A percentile compares a stretch with the other conserved stretches of the same genome.
Conservation (phyloP, 2,329 filamentous ascomycete species). For the Xylaria sp. region DNA sequence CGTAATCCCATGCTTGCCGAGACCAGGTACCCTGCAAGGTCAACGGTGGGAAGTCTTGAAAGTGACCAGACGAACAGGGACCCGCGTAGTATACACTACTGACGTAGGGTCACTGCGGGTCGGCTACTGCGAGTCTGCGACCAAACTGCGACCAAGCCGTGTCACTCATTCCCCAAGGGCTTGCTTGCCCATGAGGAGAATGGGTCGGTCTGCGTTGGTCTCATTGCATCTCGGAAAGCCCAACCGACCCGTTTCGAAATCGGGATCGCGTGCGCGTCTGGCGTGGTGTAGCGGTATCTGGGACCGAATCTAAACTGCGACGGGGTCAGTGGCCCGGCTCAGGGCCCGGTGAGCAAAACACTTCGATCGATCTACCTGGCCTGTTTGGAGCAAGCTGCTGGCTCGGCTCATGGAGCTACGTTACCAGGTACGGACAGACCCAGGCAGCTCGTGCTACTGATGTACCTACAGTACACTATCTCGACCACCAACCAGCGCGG, state of each 20-base stretch:
- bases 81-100: not conserved
- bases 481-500: not conserved
- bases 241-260: constrained; percentile 25
- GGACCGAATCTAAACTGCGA: constrained; percentile 19
- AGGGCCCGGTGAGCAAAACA: constrained; percentile 17
- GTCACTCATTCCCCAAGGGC: constrained; percentile 17
- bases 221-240: constrained; percentile 25
- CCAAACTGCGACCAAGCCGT: constrained; percentile 11
- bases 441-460: not conserved
- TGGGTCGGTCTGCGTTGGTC: constrained; percentile 7
- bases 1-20: constrained; percentile 22
- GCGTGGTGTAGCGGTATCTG: constrained; percentile 14
- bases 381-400: constrained; percentile 1
- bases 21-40: constrained; percentile 26
- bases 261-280: constrained; percentile 10
- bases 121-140: constrained; percentile 25
- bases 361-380: constrained; percentile 16
- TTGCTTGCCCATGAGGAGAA: constrained; percentile 13
- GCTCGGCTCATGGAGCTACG: not conserved
- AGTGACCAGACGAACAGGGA: constrained; percentile 22
- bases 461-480: no score
- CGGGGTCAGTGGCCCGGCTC: constrained; percentile 4
- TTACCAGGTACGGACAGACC: not conserved
- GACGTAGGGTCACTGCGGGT: constrained; percentile 23
- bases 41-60: constrained; percentile 14